phyloP scores from a whole-genome alignment of 2,329 filamentous ascomycete species.

The Bertia moriformis region DNA sequence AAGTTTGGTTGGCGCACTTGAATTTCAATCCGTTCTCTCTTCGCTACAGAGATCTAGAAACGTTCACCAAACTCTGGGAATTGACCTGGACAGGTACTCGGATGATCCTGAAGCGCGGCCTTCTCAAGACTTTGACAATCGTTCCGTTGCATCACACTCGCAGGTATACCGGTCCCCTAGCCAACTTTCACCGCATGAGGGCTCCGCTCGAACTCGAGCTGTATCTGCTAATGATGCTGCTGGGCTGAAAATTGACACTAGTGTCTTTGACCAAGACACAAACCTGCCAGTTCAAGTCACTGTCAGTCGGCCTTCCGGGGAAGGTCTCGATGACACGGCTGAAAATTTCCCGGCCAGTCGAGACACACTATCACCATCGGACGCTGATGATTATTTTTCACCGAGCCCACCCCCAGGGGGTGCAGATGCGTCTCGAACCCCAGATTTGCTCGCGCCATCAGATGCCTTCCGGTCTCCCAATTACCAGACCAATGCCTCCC shows the following conservation, averaged over 20 bases:
- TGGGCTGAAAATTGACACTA: slow-evolving; percentile 24
- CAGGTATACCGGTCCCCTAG: slow-evolving; percentile 4
- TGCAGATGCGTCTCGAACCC: neutral
- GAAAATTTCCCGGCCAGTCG: no score
- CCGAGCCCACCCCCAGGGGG: neutral
- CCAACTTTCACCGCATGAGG: neutral
- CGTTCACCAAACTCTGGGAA: slow-evolving; percentile 47
- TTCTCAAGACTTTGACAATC: slow-evolving; percentile 26
- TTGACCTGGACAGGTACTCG: slow-evolving; percentile 39
- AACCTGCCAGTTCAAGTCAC: neutral
- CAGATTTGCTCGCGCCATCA: neutral
- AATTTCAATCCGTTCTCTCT: slow-evolving; percentile 83
- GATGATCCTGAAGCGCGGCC: slow-evolving; percentile 25
- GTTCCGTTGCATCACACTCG: slow-evolving; percentile 29
- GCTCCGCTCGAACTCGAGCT: slow-evolving; percentile 22
- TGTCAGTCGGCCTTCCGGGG: neutral
- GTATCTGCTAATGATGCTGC: slow-evolving; percentile 42
- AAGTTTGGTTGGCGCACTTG: slow-evolving; percentile 80
- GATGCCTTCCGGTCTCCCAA: neutral
- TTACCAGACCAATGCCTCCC: neutral
- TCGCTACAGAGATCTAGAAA: slow-evolving; percentile 73
- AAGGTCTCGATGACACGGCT: no score
- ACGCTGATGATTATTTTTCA: no score
- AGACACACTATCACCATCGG: no score
- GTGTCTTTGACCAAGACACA: slow-evolving; percentile 8